Conservation (phyloP, 2,329 filamentous ascomycete genomes). For the Colletotrichum acutatum region DNA sequence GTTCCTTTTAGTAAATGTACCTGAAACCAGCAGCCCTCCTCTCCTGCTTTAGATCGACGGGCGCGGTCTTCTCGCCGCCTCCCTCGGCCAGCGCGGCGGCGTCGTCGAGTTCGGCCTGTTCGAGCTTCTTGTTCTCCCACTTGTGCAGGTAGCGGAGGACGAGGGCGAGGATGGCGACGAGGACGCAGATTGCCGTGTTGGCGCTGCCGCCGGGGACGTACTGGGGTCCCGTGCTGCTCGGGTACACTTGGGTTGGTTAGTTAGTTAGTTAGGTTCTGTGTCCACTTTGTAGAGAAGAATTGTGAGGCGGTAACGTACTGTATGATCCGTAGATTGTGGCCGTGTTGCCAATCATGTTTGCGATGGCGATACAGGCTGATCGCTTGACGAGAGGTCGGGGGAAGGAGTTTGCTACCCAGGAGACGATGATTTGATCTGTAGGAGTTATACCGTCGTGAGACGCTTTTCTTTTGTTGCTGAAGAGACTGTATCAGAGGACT, state of each 20-base stretch:
- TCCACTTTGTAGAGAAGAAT: no score
- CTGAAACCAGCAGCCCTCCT: conserved; percentile 42
- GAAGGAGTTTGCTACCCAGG: conserved; percentile 76
- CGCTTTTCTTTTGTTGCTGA: no score
- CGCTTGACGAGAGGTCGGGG: conserved; percentile 76
- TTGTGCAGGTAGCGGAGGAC: conserved; percentile 63
- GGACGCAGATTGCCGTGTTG: conserved; percentile 70
- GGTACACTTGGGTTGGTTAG: conserved; percentile 55
- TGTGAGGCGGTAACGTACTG: background rate
- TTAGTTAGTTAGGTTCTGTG: no score
- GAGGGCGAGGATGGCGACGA: conserved; percentile 66
- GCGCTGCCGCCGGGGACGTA: conserved; percentile 67
- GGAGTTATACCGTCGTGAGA: background rate
- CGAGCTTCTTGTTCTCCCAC: conserved; percentile 70
- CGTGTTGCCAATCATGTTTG: conserved; percentile 74
- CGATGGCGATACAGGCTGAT: conserved; percentile 73
- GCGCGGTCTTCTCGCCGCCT: conserved; percentile 18
- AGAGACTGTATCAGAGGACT: background rate
- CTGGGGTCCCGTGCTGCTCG: conserved; percentile 51
- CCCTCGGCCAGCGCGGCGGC: conserved; percentile 35
- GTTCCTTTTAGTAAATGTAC: conserved; percentile 44
- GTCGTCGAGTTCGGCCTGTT: conserved; percentile 52
- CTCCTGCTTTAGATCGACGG: conserved; percentile 17
- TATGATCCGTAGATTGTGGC: conserved; percentile 54
- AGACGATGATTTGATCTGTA: conserved; percentile 68